Evolutionary conservation across 2,329 filamentous ascomycete species (phyloP).

Genomic region (Phoma sp.): DNA sequence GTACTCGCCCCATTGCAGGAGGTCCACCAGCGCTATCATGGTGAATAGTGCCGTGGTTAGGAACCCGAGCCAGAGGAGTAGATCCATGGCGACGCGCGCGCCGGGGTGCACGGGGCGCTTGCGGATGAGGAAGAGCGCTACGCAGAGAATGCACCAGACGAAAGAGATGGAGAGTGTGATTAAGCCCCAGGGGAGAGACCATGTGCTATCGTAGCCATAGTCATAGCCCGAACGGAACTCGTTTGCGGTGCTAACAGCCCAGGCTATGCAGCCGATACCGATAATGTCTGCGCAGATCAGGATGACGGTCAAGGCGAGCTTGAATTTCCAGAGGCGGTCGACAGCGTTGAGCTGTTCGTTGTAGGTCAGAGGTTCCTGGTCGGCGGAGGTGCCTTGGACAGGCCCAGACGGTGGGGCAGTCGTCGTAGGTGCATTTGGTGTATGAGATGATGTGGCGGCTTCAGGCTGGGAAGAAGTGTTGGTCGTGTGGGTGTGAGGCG

Average conservation of each 20-base stretch:
- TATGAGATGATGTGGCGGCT: not conserved
- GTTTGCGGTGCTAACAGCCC: conserved; percentile 19
- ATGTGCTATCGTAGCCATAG: conserved; percentile 25
- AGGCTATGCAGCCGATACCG: conserved; percentile 42
- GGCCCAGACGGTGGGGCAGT: not conserved
- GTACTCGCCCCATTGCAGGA: conserved; percentile 28
- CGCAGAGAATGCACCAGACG: conserved; percentile 38
- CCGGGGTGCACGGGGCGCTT: conserved; percentile 44
- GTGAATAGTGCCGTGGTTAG: conserved; percentile 38
- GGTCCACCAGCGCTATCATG: conserved; percentile 19
- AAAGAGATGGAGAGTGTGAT: conserved; percentile 41
- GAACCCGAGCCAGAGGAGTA: conserved; percentile 46
- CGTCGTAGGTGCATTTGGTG: not conserved
- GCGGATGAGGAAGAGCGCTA: conserved; percentile 34
- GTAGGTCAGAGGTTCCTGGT: conserved; percentile 15
- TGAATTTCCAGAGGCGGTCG: conserved; percentile 44
- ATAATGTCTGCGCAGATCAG: conserved; percentile 36
- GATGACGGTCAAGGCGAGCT: conserved; percentile 29
- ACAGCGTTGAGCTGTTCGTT: conserved; percentile 35
- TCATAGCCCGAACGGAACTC: conserved; percentile 1
- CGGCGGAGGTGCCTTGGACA: conserved; percentile 2
- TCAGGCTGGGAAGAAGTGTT: not conserved
- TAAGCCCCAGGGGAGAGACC: conserved; percentile 28
- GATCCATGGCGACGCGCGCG: conserved; percentile 42
- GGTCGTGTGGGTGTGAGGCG: not conserved